These are phyloP conservation scores for Pulveroboletus sp. DNA, from an alignment of 1,284 basidiomycete genomes.

Conservation along the genomic window DNA sequence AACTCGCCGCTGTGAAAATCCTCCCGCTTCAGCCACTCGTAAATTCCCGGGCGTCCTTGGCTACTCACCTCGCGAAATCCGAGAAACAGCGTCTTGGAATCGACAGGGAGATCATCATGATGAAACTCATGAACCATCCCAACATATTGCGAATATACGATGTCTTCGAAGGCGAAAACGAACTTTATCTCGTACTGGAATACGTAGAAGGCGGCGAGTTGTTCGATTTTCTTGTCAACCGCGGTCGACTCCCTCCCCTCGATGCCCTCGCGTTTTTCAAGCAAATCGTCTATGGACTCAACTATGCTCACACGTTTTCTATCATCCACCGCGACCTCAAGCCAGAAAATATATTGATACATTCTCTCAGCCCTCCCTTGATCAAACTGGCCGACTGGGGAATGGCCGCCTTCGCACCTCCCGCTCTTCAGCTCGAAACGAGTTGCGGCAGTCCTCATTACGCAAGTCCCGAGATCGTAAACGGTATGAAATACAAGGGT, in stretches of 20 bases:
- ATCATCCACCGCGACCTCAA: slow-evolving; percentile 99
- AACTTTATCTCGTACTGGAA: slow-evolving; percentile 94
- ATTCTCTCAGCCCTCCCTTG: slow-evolving; percentile 79
- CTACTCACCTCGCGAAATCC: slow-evolving; percentile 71
- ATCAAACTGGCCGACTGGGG: slow-evolving; percentile 99
- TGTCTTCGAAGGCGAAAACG: slow-evolving; percentile 92
- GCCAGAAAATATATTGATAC: slow-evolving; percentile 94
- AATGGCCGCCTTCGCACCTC: slow-evolving; percentile 92
- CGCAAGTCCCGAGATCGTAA: slow-evolving; percentile 96
- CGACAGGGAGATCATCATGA: slow-evolving; percentile 98
- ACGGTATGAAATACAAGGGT: slow-evolving; percentile 91
- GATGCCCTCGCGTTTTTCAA: slow-evolving; percentile 96
- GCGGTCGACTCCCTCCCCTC: slow-evolving; percentile 77
- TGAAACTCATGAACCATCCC: slow-evolving; percentile 99
- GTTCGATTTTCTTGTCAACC: slow-evolving; percentile 95
- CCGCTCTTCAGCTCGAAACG: slow-evolving; percentile 85
- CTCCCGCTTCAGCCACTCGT: slow-evolving; percentile 87
- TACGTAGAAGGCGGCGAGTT: slow-evolving; percentile 98
- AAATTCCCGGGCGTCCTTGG: slow-evolving; percentile 74
- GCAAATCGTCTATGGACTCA: slow-evolving; percentile 94
- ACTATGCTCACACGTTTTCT: slow-evolving; percentile 98
- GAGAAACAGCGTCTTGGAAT: slow-evolving; percentile 93
- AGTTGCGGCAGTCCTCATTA: slow-evolving; percentile 98
- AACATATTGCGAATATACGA: slow-evolving; percentile 97
- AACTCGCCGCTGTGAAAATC: slow-evolving; percentile 97